Evolutionary conservation across 257 asterid genomes (phyloP).

Genomic region (Solanum appendiculatum): DNA sequence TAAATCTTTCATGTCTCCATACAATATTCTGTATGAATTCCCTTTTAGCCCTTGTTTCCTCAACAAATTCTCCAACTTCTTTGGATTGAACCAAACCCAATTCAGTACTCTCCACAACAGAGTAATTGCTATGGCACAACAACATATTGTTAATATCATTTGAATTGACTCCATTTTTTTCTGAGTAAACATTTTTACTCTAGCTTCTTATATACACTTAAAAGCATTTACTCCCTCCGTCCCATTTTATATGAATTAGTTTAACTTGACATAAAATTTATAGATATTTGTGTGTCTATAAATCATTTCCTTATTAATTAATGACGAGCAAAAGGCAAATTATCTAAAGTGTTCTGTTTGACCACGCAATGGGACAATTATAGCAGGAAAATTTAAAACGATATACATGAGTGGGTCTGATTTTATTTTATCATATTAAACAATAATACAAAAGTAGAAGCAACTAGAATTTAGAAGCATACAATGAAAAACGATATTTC

Average conservation of each 20-base stretch:
- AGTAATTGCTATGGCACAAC: neutral
- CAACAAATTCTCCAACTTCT: constrained; percentile 3
- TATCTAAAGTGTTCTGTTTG: too few species aligned
- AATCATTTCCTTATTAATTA: neutral
- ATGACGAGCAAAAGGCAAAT: neutral
- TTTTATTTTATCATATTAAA: too few species aligned
- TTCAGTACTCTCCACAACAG: neutral
- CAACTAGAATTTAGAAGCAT: too few species aligned
- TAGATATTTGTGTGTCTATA: too few species aligned
- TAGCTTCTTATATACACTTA: neutral
- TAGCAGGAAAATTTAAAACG: too few species aligned
- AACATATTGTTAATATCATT: neutral
- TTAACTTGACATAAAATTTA: too few species aligned
- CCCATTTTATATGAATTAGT: too few species aligned
- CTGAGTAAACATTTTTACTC: neutral
- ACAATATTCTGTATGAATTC: constrained; percentile 15
- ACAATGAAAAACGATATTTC: too few species aligned
- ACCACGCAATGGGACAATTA: neutral
- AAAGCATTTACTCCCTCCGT: too few species aligned
- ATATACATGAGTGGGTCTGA: too few species aligned
- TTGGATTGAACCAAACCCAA: constrained; percentile 13
- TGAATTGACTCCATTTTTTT: neutral
- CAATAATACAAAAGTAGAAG: too few species aligned
- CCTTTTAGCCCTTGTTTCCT: constrained; percentile 25
- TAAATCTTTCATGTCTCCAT: constrained; percentile 10